Evolutionary conservation across 139 green algal genomes (phyloP), one percentile per base, ranked within the genome.

Genomic region (Gonium pectorale): DNA sequence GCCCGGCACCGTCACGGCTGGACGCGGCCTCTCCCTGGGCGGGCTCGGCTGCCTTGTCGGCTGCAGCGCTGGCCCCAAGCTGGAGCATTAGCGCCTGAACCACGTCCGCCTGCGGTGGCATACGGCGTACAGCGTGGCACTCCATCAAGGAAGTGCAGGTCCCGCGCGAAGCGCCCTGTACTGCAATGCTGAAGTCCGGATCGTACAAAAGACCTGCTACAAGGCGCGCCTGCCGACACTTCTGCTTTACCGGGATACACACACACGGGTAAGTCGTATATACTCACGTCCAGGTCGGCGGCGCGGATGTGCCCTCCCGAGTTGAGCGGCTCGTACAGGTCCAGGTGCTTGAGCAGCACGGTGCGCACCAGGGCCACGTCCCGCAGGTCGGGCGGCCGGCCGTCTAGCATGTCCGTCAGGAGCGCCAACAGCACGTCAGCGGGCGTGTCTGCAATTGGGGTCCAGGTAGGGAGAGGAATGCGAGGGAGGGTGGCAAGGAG

Each of bases 381-480:
- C 6, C 77, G 27, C 62, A 84, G 43, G 60, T 74, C 77, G 41
- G 77, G 77, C 41, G 27, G 0, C 0, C 9, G 29, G 27, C 77
- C 77, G 1, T 64, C 38, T 40, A 92, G 74, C 63, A 92, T 38
- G 26, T 43, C 63, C 9, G 86, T 60, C 46, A 92, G 81, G 62
- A 92, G 85, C 35, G 81, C 54, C 31, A 90, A 77, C 81, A 92
- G 86, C 75, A 85, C 68, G 22, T 89, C 86, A 29, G 87, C 87
- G 27, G 80, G 72, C 21, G 81, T 89, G 67, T 86, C 81, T 63
- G 77, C 43, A 35, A n/a, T n/a, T n/a, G n/a, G n/a, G n/a, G n/a
- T n/a, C n/a, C n/a, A n/a, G n/a, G n/a, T n/a, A n/a, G n/a, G n/a
- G n/a, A n/a, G n/a, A n/a, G n/a, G n/a, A n/a, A n/a, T n/a, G n/a